Evolutionary conservation across 306 rosid genomes (phyloP).

Genomic region (Vachellia pachyceras): DNA sequence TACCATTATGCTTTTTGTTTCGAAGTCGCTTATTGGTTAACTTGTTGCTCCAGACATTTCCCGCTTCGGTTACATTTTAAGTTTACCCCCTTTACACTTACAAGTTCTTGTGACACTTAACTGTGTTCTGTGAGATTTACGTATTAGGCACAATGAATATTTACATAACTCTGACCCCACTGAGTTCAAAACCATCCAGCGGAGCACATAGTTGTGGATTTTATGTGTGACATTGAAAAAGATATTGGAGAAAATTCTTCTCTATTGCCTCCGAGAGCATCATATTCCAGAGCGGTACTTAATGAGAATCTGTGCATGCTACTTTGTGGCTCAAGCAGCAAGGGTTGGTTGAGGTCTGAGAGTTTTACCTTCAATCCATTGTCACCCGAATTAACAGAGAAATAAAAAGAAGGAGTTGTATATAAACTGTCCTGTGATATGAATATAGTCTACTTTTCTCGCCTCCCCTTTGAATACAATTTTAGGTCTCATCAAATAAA

Average conservation of each 20-base stretch:
- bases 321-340: too few relatives aligned
- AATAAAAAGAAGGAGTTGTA: neutral
- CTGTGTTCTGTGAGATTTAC: conserved; percentile 16
- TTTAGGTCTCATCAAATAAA: neutral
- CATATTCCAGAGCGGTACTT: too few relatives aligned
- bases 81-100: conserved; percentile 6
- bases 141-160: neutral
- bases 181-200: too few relatives aligned
- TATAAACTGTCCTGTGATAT: neutral
- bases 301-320: too few relatives aligned
- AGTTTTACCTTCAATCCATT: neutral
- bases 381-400: neutral
- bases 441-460: neutral
- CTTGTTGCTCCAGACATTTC: conserved; percentile 9
- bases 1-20: conserved; percentile 20
- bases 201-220: too few relatives aligned
- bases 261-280: too few relatives aligned
- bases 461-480: neutral
- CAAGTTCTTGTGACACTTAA: conserved; percentile 7
- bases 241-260: too few relatives aligned
- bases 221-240: too few relatives aligned
- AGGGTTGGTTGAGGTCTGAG: too few relatives aligned
- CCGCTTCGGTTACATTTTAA: neutral
- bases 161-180: too few relatives aligned
- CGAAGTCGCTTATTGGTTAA: neutral